Conservation (phyloP, 169 alveolate species). For the Plasmodium vivax region DNA sequence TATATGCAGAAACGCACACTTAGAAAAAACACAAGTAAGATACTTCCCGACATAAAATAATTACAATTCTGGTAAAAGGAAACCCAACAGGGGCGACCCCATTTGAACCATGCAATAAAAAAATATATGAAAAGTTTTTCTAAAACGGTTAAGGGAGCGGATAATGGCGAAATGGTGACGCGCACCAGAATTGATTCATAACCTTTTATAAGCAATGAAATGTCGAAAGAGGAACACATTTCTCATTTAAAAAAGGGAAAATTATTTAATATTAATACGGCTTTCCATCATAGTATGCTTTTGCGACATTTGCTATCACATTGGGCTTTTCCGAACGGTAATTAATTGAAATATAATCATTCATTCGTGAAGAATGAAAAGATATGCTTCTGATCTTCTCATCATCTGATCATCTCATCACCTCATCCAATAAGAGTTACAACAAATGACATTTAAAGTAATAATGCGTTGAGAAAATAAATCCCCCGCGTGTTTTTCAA, state of each 20-base stretch:
- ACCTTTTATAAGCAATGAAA: not conserved
- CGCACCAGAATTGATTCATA: not conserved
- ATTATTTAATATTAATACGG: too few species aligned
- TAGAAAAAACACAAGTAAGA: too few species aligned
- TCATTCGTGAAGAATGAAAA: not conserved
- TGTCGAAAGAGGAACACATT: not conserved
- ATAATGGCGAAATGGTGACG: not conserved
- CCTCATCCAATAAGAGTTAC: not conserved
- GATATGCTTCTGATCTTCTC: not conserved
- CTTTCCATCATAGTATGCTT: not conserved
- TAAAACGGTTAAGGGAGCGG: not conserved
- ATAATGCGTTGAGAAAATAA: not conserved
- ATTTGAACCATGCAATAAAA: not conserved
- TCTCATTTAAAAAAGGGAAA: not conserved
- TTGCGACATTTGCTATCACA: not conserved
- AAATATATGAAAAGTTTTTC: too few species aligned
- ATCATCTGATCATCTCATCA: too few species aligned
- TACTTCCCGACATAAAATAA: not conserved
- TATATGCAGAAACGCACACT: not conserved
- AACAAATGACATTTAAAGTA: not conserved
- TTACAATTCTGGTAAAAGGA: not conserved
- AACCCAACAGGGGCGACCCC: not conserved
- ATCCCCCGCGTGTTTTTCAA: too few species aligned
- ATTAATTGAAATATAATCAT: not conserved
- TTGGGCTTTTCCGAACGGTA: not conserved